Percentiles rank a stretch among this genome's conserved stretches.
Evolutionary conservation across 306 rosid genomes (phyloP).

Genomic region (Corylus avellana): DNA sequence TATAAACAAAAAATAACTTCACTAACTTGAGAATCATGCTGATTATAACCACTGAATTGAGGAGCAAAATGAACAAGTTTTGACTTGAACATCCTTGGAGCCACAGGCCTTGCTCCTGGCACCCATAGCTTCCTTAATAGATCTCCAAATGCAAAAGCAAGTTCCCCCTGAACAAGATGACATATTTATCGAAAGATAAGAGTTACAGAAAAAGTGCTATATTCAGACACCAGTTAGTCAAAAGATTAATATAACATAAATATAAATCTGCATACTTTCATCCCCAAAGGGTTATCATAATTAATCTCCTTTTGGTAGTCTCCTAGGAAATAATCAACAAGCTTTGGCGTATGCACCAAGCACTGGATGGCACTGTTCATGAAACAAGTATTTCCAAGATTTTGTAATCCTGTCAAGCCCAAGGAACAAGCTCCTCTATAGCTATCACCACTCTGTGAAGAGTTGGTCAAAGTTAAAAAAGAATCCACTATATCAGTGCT

Average conservation of each 20-base stretch:
- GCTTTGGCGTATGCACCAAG: slow-evolving; percentile 77
- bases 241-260: slow-evolving; percentile 23
- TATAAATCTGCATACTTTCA: slow-evolving; percentile 54
- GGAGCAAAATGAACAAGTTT: slow-evolving; percentile 76
- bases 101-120: slow-evolving; percentile 61
- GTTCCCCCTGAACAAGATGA: slow-evolving; percentile 68
- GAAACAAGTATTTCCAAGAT: slow-evolving; percentile 95
- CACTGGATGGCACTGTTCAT: slow-evolving; percentile 93
- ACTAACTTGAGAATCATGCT: slow-evolving; percentile 93
- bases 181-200: not conserved
- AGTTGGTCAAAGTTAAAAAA: slow-evolving; percentile 26
- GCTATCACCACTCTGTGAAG: slow-evolving; percentile 39
- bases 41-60: slow-evolving; percentile 81
- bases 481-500: slow-evolving; percentile 43
- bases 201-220: not conserved
- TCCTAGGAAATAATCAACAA: slow-evolving; percentile 78
- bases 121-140: slow-evolving; percentile 81
- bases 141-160: slow-evolving; percentile 85
- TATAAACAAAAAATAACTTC: slow-evolving; percentile 11
- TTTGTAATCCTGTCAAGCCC: slow-evolving; percentile 82
- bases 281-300: slow-evolving; percentile 76
- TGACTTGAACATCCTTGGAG: slow-evolving; percentile 68
- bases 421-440: slow-evolving; percentile 49
- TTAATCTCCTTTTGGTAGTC: slow-evolving; percentile 77
- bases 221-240: slow-evolving; percentile 5